Percentiles rank a stretch among this genome's conserved stretches.
These are phyloP conservation scores for Epichloe gansuensis DNA, from an alignment of 2,329 filamentous ascomycete genomes.

Conservation along the genomic window DNA sequence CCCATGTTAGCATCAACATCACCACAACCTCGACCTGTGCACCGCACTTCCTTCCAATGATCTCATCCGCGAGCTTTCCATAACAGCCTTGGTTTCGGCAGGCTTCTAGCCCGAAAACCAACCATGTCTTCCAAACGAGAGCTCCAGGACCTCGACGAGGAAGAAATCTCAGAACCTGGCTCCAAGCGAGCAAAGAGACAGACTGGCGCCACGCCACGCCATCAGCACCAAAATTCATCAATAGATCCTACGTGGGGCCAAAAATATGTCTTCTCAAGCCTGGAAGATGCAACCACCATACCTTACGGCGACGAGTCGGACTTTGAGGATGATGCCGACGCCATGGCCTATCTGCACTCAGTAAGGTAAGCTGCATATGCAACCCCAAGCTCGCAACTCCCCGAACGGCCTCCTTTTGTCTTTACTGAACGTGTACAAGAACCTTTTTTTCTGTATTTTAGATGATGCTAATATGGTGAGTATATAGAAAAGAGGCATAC, in stretches of 20 bases:
- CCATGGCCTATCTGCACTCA: slow-evolving; percentile 56
- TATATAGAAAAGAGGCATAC: slow-evolving; percentile 59
- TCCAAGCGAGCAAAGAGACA: slow-evolving; percentile 15
- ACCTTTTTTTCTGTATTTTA: neutral
- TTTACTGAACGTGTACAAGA: slow-evolving; percentile 2
- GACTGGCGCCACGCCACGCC: slow-evolving; percentile 19
- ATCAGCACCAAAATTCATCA: slow-evolving; percentile 30
- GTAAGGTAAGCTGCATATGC: slow-evolving; percentile 45
- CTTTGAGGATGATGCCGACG: slow-evolving; percentile 55
- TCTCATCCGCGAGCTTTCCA: too few species aligned
- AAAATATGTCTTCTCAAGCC: slow-evolving; percentile 56
- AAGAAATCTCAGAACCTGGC: slow-evolving; percentile 14
- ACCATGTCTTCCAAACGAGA: slow-evolving; percentile 25
- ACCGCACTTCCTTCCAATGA: neutral
- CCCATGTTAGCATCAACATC: neutral
- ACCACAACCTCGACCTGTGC: neutral
- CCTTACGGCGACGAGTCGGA: slow-evolving; percentile 45
- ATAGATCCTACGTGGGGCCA: slow-evolving; percentile 58
- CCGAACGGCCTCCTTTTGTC: neutral
- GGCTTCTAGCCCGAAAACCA: neutral
- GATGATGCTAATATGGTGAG: slow-evolving; percentile 37
- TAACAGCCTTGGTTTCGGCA: neutral
- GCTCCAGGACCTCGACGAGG: slow-evolving; percentile 17
- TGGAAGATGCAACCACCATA: slow-evolving; percentile 34
- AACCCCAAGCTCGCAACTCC: neutral